Base-by-base conservation (phyloP, 192 early-diverging fungal genomes). In the Linnemannia hyalina region DNA sequence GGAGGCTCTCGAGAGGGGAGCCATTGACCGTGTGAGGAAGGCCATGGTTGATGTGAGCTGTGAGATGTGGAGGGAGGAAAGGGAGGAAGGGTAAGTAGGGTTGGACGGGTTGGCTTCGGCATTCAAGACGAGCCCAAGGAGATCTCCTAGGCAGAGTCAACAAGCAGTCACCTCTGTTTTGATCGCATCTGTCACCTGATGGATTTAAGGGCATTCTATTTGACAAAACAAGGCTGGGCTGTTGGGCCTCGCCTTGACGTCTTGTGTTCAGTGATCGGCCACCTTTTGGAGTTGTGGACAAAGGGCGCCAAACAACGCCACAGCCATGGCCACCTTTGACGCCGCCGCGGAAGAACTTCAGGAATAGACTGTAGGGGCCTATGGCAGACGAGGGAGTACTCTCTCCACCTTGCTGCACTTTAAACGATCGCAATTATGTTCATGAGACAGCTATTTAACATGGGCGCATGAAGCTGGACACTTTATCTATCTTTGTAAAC, bases 21-120 rank as follows among this genome's bases (percentile, higher is more conserved):
- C 74, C 38, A 79, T 54, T 49, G 77, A 55, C 77, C 77, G 73
- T 80, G 82, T 76, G 68, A 85, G 69, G 46, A 82, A 70, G 36
- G 80, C 60, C 80, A 81, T 81, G 57, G 71, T 73, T 32, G 2
- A 5, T 80, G 57, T 73, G 78, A 23, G 11, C 22, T 52, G 49
- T 52, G 49, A 16, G 49, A 40, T 54, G 36, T 41, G 18, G 32
- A 8, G 49, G 36, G 52, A 0, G 42, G 35, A 55, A 16, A 35
- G 5, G 46, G 36, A 57, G 38, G 69, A 22, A 42, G 18, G 18
- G 18, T 38, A 11, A 18, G 55, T 0, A 65, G 11, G 60, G 29
- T 11, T 60, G 55, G 1, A 65, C 60, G 60, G 60, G 60, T 65
- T 23, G 60, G 10, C 60, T 65, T 65, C 26, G 60, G 26, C 60